Evolutionary conservation across 2,329 filamentous ascomycete species (phyloP), one percentile per base, ranked within the genome.

Genomic region (Hypoxylon sp.): DNA sequence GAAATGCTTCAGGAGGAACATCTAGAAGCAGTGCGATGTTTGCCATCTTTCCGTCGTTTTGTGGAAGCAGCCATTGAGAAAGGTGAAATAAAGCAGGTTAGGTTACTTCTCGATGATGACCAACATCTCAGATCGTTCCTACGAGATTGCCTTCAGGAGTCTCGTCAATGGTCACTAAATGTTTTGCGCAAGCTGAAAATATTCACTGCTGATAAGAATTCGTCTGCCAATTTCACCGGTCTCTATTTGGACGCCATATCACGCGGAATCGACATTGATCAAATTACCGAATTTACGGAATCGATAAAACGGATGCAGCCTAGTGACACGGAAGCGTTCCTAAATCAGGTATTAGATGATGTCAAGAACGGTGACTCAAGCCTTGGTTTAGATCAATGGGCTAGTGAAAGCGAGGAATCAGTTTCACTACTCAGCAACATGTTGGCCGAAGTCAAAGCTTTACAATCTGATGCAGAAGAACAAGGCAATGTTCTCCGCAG

Each of bases 21-120:
- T 71, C 78, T 91, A 6, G 88, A 93, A 71, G 90, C 91, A 10
- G 79, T 92, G 6, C 87, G 92, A 37, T 91, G 87, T 64, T 80
- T 93, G 17, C 84, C 87, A 2, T 95, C 93, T 1, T 94, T 94
- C 74, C 87, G 84, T 57, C 79, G 76, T n/a, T 77, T 82, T 33
- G 80, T 90, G 6, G 87, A 91, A 72, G 73, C 72, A 3, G 76
- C 81, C 3, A 73, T 90, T 6, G 80, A 85, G 17, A 80, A 79
- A 8, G 78, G 81, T 10, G 77, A 82, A n/a, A 60, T 81, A 4
- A 73, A 77, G 24, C 80, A 81, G 46, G 84, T 89, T 13, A 83
- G 83, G 63, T 78, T 79, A 5, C 77, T 93, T 19, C 81, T 94
- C 0, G 83, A 90, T n/a, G 85, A 89, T 11, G 86, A 94, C 66